Conservation (phyloP, 2,329 filamentous ascomycete species). For the Hypoxylon sp. region DNA sequence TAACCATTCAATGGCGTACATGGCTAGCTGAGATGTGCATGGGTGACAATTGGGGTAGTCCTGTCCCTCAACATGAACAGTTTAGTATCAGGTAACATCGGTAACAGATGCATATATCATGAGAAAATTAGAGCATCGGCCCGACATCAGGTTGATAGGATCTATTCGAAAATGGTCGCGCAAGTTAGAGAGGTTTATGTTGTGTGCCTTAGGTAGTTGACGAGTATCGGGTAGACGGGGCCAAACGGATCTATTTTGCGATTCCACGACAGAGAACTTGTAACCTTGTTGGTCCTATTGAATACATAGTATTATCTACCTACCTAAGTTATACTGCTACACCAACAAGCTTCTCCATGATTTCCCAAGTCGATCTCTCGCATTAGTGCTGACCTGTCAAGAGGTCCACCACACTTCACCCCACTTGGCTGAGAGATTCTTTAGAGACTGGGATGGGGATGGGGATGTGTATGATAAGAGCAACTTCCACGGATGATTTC, state of each 20-base stretch:
- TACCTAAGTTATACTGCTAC: too few species aligned
- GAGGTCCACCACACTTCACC: conserved; percentile 23
- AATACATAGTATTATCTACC: background rate
- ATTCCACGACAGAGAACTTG: conserved; percentile 18
- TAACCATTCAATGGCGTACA: conserved; percentile 19
- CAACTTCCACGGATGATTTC: background rate
- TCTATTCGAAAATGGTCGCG: background rate
- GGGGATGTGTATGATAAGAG: conserved; percentile 11
- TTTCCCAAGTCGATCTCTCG: conserved; percentile 41
- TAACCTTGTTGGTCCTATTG: conserved; percentile 6
- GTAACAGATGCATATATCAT: background rate
- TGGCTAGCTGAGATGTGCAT: conserved; percentile 16
- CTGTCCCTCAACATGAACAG: background rate
- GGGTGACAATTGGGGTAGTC: background rate
- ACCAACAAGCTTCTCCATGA: conserved; percentile 23
- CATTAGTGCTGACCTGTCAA: conserved; percentile 41
- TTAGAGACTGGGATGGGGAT: background rate
- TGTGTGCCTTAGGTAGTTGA: background rate
- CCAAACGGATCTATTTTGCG: conserved; percentile 8
- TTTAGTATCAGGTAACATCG: background rate
- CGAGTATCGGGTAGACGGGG: background rate
- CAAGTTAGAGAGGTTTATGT: background rate
- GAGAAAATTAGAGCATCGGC: background rate
- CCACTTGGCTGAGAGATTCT: conserved; percentile 25
- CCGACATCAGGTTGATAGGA: background rate